These are phyloP conservation scores for Orbilia quercus DNA, from an alignment of 2,329 filamentous ascomycete species.

Conservation along the genomic window DNA sequence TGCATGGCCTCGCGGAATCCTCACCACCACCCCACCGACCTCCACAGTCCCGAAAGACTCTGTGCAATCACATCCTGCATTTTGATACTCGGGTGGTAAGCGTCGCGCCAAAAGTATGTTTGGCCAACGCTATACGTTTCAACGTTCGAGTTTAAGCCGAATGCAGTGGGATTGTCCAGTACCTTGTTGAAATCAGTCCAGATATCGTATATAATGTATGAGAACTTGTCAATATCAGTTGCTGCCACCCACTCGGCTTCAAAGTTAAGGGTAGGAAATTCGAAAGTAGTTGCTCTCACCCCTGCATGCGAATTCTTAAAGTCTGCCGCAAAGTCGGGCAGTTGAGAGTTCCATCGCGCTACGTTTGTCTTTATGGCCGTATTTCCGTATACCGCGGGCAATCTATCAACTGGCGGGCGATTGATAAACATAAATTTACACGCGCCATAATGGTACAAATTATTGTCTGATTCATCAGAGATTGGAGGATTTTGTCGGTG, in stretches of 20 bases:
- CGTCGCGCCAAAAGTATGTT: slow-evolving; percentile 47
- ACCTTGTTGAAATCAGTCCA: slow-evolving; percentile 50
- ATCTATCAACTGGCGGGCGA: slow-evolving; percentile 29
- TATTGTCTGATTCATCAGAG: slow-evolving; percentile 48
- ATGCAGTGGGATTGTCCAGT: slow-evolving; percentile 38
- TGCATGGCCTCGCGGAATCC: background rate
- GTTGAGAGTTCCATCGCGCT: slow-evolving; percentile 34
- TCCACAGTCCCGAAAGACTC: slow-evolving; percentile 37
- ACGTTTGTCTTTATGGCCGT: slow-evolving; percentile 47
- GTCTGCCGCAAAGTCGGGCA: slow-evolving; percentile 29
- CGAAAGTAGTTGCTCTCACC: slow-evolving; percentile 15
- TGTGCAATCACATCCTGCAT: slow-evolving; percentile 54
- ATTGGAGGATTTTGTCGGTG: slow-evolving; percentile 33
- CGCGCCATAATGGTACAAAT: slow-evolving; percentile 32
- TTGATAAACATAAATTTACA: slow-evolving; percentile 53
- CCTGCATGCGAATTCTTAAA: slow-evolving; percentile 40
- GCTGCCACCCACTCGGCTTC: background rate
- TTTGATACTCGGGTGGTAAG: slow-evolving; percentile 48
- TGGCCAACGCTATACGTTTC: slow-evolving; percentile 21
- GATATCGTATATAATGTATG: slow-evolving; percentile 38
- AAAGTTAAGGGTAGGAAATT: background rate
- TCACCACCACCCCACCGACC: slow-evolving; percentile 38
- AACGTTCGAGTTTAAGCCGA: slow-evolving; percentile 31
- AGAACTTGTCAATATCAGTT: slow-evolving; percentile 18
- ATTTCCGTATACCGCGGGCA: slow-evolving; percentile 41